These are phyloP conservation scores for Omphalea diandra DNA, from an alignment of 441 rosid genomes.

Conservation along the genomic window DNA sequence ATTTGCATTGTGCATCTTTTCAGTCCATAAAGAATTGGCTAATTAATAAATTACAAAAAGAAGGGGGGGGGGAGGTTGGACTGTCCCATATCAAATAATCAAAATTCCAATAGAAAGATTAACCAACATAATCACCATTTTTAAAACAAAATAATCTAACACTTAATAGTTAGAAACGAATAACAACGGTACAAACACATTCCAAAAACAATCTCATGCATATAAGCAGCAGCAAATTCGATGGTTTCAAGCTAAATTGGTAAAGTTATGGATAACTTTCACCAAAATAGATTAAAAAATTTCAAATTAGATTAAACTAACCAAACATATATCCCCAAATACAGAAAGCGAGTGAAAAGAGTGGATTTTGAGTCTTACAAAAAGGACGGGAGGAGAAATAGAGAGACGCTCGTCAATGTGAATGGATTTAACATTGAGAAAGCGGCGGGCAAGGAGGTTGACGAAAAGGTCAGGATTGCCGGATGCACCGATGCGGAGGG, in stretches of 20 bases:
- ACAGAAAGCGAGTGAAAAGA: background rate
- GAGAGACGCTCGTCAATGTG: slow-evolving; percentile 74
- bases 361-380: slow-evolving; percentile 31
- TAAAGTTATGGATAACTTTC: background rate
- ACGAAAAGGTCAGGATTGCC: slow-evolving; percentile 57
- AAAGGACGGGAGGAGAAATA: slow-evolving; percentile 41
- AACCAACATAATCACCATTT: background rate
- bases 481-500: slow-evolving; percentile 80
- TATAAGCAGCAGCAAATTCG: background rate
- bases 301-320: no score
- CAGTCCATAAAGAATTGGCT: no score
- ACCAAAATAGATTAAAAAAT: background rate
- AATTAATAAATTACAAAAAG: no score
- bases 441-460: slow-evolving; percentile 65
- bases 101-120: background rate
- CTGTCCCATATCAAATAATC: background rate
- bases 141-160: background rate
- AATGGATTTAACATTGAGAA: slow-evolving; percentile 51
- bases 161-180: background rate
- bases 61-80: no score
- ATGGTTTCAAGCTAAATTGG: background rate
- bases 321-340: background rate
- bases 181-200: background rate
- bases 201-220: background rate
- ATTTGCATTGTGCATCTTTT: no score